Base-by-base conservation (phyloP, 345 rosid species). In the Gossypioides kirkii region DNA sequence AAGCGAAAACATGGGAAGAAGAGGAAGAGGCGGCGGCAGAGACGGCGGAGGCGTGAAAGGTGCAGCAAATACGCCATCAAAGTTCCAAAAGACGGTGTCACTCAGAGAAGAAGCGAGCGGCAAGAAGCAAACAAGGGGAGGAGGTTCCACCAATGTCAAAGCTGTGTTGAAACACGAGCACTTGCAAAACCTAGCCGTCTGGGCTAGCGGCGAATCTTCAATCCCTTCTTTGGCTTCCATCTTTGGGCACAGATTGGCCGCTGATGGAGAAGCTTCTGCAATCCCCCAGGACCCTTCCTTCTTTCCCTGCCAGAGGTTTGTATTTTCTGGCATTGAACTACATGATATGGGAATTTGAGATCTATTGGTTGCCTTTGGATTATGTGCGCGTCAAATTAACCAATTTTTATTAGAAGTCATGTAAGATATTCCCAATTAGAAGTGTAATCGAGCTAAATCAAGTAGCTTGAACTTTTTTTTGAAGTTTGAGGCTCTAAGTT, bases 171-270 rank as follows among this genome's bases (percentile, higher is more conserved):
- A 85, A 81, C 84, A 88, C 7, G 88, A 90, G 3, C 94, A 94
- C 83, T 76, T 91, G 79, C 88, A 80, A 77, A 85, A 79, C 32
- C 84, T 94, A 16, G 93, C 97, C 10, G 70, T 79, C 14, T 94
- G 95, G 97, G 76, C 90, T n/a, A 72, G 74, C 28, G 78, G 80
- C 18, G 89, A 87, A 60, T 88, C 83, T 63, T 81, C 92, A 3
- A 71, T 82, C 10, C 92, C 93, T 32, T 80, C 91, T 53, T 82
- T 92, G 49, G 83, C 85, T n/a, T 84, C 91, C 0, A 84, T 87
- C 56, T 82, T 87, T 36, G 92, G 97, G 8, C 87, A 84, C 50
- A 85, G 82, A 18, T 77, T 84, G 74, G 95, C 95, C 5, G 78
- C 90, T 22, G 80, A 80, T 6, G 81, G 66, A 3, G 91, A 90